Evolutionary conservation across 257 asterid genomes (phyloP).

Genomic region (Solanum tarijense): DNA sequence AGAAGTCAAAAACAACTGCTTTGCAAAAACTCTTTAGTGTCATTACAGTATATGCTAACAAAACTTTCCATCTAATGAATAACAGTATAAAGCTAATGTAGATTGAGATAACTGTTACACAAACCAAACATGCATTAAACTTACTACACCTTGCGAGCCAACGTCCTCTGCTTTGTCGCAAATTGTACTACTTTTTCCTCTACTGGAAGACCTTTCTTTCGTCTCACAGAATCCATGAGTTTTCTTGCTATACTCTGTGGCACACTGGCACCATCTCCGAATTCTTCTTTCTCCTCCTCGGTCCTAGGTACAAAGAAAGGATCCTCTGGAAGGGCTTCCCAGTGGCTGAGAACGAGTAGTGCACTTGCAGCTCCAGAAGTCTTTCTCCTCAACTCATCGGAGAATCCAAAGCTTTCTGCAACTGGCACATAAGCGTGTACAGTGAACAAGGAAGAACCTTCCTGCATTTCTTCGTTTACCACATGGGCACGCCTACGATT

Average conservation of each 20-base stretch:
- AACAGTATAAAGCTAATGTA: background rate
- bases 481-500: conserved; percentile 74
- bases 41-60: background rate
- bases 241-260: conserved; percentile 59
- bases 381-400: conserved; percentile 85
- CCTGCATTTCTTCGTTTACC: conserved; percentile 94
- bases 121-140: background rate
- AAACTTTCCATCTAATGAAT: background rate
- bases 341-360: conserved; percentile 73
- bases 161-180: conserved; percentile 82
- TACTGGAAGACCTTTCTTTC: conserved; percentile 66
- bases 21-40: background rate
- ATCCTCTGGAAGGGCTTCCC: conserved; percentile 70
- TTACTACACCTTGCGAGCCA: conserved; percentile 78
- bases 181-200: conserved; percentile 79
- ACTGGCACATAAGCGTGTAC: conserved; percentile 91
- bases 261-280: conserved; percentile 70
- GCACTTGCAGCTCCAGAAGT: conserved; percentile 87
- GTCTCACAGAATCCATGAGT: conserved; percentile 72
- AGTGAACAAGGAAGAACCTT: conserved; percentile 74
- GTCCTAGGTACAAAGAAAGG: conserved; percentile 84
- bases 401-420: conserved; percentile 86
- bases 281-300: conserved; percentile 81
- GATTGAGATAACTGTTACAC: background rate
- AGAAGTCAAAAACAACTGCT: background rate